These are phyloP conservation scores for Harrya chromipes DNA, from an alignment of 768 basidiomycete species.

Conservation along the genomic window DNA sequence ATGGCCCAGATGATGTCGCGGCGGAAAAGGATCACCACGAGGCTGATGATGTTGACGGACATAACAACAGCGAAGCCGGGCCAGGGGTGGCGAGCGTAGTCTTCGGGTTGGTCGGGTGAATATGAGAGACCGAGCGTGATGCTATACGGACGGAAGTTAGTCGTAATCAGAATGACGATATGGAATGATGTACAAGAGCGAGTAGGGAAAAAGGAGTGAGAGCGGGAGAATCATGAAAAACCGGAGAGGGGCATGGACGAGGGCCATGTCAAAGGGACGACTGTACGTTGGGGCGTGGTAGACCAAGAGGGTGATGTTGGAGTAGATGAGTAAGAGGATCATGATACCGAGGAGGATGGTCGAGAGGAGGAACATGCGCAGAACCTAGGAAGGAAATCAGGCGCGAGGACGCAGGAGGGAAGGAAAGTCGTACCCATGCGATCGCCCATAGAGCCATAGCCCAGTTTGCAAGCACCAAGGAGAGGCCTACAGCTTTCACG, in stretches of 20 bases:
- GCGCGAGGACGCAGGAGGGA: accelerated
- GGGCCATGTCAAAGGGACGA: conserved; percentile 71
- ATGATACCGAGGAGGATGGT: conserved; percentile 73
- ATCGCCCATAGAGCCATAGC: conserved; percentile 79
- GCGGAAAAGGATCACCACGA: conserved; percentile 53
- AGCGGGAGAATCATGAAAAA: conserved; percentile 59
- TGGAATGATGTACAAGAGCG: conserved; percentile 44
- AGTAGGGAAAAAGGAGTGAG: conserved; percentile 47
- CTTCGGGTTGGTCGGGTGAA: conserved; percentile 43
- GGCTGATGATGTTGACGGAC: conserved; percentile 56
- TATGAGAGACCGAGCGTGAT: conserved; percentile 68
- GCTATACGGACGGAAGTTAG: conserved; percentile 33
- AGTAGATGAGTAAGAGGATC: conserved; percentile 68
- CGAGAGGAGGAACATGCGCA: conserved; percentile 73
- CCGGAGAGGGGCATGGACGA: conserved; percentile 86
- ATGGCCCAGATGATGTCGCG: conserved; percentile 74
- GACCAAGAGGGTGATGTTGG: conserved; percentile 72
- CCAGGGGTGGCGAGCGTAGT: conserved; percentile 63
- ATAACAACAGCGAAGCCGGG: conserved; percentile 69
- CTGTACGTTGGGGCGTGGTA: conserved; percentile 61
- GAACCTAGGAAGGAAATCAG: conserved; percentile 41
- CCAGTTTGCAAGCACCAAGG: conserved; percentile 77
- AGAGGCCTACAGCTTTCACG: conserved; percentile 75
- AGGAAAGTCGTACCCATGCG: conserved; percentile 49
- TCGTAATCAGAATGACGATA: not conserved